Percentiles rank a stretch among this genome's conserved stretches.
Conservation (phyloP, 768 basidiomycete species). For the Suillus sp. region DNA sequence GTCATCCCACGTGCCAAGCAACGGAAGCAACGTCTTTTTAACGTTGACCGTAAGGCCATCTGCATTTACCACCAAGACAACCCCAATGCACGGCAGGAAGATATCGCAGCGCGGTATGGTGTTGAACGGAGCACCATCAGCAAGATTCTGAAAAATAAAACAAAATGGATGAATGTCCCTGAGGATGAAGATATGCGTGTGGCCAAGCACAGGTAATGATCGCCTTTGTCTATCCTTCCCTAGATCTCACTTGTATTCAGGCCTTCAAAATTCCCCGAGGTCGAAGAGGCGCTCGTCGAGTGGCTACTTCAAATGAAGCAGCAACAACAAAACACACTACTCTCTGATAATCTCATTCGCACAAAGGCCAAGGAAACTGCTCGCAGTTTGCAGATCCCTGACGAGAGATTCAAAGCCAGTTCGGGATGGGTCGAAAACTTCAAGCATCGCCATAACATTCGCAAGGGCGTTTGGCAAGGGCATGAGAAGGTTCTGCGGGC, state of each 20-base stretch:
- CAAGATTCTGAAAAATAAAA: conserved; percentile 86
- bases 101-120: conserved; percentile 73
- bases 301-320: conserved; percentile 62
- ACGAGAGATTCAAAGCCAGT: conserved; percentile 87
- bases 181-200: conserved; percentile 58
- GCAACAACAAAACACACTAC: conserved; percentile 43
- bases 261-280: conserved; percentile 78
- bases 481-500: conserved; percentile 38
- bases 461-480: conserved; percentile 60
- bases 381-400: conserved; percentile 51
- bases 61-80: conserved; percentile 65
- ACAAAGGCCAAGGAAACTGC: conserved; percentile 71
- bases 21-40: conserved; percentile 73
- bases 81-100: conserved; percentile 77
- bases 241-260: conserved; percentile 38
- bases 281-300: conserved; percentile 64
- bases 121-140: conserved; percentile 93
- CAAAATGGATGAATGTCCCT: conserved; percentile 75
- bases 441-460: conserved; percentile 79
- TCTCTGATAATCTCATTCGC: conserved; percentile 68
- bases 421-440: conserved; percentile 93
- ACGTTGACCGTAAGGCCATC: conserved; percentile 73
- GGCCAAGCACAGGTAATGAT: conserved; percentile 67
- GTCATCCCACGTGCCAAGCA: conserved; percentile 48
- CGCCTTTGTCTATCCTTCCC: conserved; percentile 14